Percentiles rank a stretch among this genome's conserved stretches.
phyloP scores from a whole-genome alignment of 73 alveolate genomes.

The Tetrahymena thermophila region DNA sequence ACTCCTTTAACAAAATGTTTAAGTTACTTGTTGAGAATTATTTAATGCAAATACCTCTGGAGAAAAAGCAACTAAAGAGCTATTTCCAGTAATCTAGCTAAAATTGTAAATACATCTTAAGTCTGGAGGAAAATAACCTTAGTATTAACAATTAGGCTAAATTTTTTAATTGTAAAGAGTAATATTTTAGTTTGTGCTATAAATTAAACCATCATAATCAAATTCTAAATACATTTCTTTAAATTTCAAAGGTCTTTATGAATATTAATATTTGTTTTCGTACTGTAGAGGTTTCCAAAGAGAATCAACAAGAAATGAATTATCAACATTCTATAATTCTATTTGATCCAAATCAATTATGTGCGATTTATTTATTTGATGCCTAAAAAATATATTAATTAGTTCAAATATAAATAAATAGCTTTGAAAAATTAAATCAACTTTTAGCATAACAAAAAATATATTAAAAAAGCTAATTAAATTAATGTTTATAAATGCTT shows the following conservation, averaged over 20 bases:
- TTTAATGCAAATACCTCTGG: background rate
- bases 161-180: no score
- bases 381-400: background rate
- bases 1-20: background rate
- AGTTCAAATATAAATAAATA: no score
- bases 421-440: no score
- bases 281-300: background rate
- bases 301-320: background rate
- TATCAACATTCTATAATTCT: background rate
- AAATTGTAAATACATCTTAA: background rate
- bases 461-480: background rate
- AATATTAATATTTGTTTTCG: no score
- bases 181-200: background rate
- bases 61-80: background rate
- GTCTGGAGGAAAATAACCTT: background rate
- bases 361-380: background rate
- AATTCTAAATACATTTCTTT: background rate
- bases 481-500: no score
- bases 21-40: background rate
- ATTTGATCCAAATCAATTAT: background rate
- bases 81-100: background rate
- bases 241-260: background rate
- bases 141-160: background rate
- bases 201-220: background rate
- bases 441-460: no score